These are phyloP conservation scores for Cladosporium sp. DNA, from an alignment of 2,329 filamentous ascomycete species.

Conservation along the genomic window DNA sequence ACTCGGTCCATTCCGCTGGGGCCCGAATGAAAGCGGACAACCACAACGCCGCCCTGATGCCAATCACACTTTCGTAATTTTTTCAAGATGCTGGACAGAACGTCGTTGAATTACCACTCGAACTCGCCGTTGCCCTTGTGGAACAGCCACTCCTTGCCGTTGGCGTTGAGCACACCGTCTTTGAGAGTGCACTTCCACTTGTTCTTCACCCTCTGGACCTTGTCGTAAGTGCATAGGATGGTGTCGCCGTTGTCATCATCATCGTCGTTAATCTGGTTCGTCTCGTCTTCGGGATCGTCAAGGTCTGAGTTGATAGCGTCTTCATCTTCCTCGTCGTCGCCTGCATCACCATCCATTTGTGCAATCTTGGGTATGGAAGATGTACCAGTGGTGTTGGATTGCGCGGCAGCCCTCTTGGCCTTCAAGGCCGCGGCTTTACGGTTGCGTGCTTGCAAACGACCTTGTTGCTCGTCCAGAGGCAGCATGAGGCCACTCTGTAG, in stretches of 20 bases:
- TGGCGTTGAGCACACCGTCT: constrained; percentile 90
- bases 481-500: constrained; percentile 79
- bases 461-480: constrained; percentile 57
- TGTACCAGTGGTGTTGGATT: neutral
- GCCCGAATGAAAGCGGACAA: neutral
- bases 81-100: neutral
- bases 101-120: constrained; percentile 70
- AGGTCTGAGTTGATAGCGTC: constrained; percentile 98
- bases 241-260: constrained; percentile 84
- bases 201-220: constrained; percentile 98
- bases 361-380: constrained; percentile 33
- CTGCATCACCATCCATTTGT: constrained; percentile 59
- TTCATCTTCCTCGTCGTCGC: constrained; percentile 64
- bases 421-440: constrained; percentile 13
- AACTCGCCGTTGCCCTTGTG: constrained; percentile 97
- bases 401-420: constrained; percentile 3
- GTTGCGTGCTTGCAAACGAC: constrained; percentile 9
- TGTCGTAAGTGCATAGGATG: constrained; percentile 99
- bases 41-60: neutral
- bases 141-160: constrained; percentile 91
- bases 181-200: constrained; percentile 96
- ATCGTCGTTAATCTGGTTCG: constrained; percentile 57
- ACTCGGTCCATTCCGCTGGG: neutral
- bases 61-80: neutral
- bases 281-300: constrained; percentile 87